Base-by-base conservation (phyloP, 768 basidiomycete genomes). In the Tulasnella sp. region DNA sequence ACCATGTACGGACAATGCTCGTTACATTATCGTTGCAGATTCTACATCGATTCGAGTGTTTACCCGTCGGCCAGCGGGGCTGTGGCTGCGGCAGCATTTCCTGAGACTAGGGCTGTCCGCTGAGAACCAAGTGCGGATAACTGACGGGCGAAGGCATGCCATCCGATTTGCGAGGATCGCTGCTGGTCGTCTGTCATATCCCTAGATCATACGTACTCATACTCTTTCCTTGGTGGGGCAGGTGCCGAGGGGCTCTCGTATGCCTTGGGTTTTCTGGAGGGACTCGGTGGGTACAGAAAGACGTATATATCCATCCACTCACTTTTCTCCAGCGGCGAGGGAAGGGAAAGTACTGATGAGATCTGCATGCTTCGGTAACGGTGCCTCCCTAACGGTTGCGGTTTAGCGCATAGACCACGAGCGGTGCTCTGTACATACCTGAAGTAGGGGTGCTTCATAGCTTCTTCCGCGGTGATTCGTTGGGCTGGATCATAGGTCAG, bases 331-430 rank as follows among this genome's bases (percentile, higher is more conserved):
- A 15, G 93, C 94, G 21, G 96, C 96, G 23, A 86, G 81, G 35
- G 89, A 93, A 29, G 96, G 96, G 69, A 98, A 99, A 2, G 90
- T 93, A 1, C 86, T 80, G 70, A 99, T 98, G 58, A 98, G 72
- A 65, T 94, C 91, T 14, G 91, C 88, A 67, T 98, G 93, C 67
- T 99, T 98, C 0, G 96, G 96, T 35, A 88, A 71, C 0, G 96
- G 96, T 0, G 90, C 84, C 70, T 98, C 96, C 4, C 91, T 96
- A 61, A 5, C 41, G 31, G 27, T 6, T 23, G 57, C 49, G 9
- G 34, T 42, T 36, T 59, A 31, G 58, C 46, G 29, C 34, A 54
- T 29, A 59, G 27, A 49, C 35, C 36, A 14, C 43, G 21, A 12
- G 32, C 32, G 9, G 9, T 45, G 9, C 9, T 45, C 21, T 23